Base-by-base conservation (phyloP, 805 yeast species). In the Martiniozyma abietophila region DNA sequence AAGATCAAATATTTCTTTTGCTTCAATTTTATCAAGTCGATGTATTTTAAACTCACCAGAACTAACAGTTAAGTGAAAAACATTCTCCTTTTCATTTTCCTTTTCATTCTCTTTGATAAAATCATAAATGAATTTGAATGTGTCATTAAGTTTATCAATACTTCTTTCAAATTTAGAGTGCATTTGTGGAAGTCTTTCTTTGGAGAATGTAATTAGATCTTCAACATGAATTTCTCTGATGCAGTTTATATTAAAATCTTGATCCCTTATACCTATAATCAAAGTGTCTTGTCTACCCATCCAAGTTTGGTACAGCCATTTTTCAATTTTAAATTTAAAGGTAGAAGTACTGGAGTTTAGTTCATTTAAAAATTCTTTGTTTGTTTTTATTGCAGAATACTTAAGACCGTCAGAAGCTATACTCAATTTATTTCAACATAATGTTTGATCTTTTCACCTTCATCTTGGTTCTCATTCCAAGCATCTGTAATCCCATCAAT, bases 391-490 rank as follows among this genome's bases (percentile, higher is more conserved):
- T 7, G 19, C 10, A 2, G 19, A 18, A 9, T 18, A 11, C 6
- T 23, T 31, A 2, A 29, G 15, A 4, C n/a, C 17, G 7, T 24
- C 16, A 7, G 9, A 6, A 14, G 19, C 27, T 6, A 21, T 25
- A 18, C 32, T 27, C 6, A 45, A 16, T 25, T 45, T 41, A 41
- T 35, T 27, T 45, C 48, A 20, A 34, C 25, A 23, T 39, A 43
- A 17, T 34, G 25, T 4, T 35, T 33, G 11, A 33, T 19, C 22
- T 31, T 22, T 14, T 40, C 36, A 10, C 28, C 31, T 12, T 10
- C n/a, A 9, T 25, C 6, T 18, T 18, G 18, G 8, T 21, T 10
- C n/a, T 18, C 15, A 5, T 19, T 18, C 9, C 19, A 29, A 6
- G 15, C 29, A 25, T 37, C 37, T 4, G 28, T 34, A 10, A 25